Base-by-base conservation (phyloP, 2,329 filamentous ascomycete species). In the Trichoderma gracile region DNA sequence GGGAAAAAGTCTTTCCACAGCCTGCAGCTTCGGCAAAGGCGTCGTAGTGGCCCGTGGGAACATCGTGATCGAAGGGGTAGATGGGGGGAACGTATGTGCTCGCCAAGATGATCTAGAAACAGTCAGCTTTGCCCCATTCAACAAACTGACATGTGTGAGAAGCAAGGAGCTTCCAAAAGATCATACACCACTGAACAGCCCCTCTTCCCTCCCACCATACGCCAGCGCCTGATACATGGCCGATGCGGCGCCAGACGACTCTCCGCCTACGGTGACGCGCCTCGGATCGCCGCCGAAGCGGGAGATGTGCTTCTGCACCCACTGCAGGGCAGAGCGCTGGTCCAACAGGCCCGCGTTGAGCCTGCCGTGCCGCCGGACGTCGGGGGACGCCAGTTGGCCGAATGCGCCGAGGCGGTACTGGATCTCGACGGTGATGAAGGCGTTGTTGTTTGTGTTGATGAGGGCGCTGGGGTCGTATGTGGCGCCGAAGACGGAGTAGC, bases 41-140 rank as follows among this genome's bases (percentile, higher is more conserved):
- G 23, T 74, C 67, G 65, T 77, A 78, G 23, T 70, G 72, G 27
- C 68, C 64, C 4, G 73, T 75, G 2, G 77, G 73, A 50, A 67
- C 59, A 1, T 68, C 54, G 49, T 72, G 73, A 58, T 77, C 68
- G 64, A 74, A 78, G 0, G 74, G 75, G 70, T 84, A 85, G 67
- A 85, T 82, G 61, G 81, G 80, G 0, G 84, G 82, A 10, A 84
- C 76, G 67, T 83, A 87, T 1, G 84, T 84, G 46, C 76, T 78
- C 0, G 73, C 70, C 2, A 73, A 68, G 43, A 79, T 77, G 14
- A 68, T 60, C 67, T 67, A 25, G 25, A 33, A 6, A 3, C 1
- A 15, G 46, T 63, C 17, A 65, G 42, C 33, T 42, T n/a, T 17
- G n/a, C n/a, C n/a, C n/a, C n/a, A n/a, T n/a, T n/a, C n/a, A n/a